Base-by-base conservation (phyloP, 1,284 basidiomycete species). In the Mycena sp. region DNA sequence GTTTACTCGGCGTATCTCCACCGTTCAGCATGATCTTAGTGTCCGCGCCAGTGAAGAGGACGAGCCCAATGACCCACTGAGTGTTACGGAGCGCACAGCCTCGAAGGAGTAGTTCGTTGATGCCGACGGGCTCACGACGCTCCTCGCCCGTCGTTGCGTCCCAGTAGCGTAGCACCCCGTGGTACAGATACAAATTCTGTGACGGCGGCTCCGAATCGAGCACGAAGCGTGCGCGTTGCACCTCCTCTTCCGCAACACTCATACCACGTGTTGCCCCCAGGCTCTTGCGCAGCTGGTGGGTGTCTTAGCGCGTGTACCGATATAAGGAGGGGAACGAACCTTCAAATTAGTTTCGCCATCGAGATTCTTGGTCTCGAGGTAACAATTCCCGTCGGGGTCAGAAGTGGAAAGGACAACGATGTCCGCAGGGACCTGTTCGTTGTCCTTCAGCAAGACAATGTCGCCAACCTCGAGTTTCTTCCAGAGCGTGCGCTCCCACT, bases 391-490 rank as follows among this genome's bases (percentile, higher is more conserved):
- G 69, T 96, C 94, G 1, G 89, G 78, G 74, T 96, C 93, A 2
- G 93, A 95, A 0, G 94, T 93, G 21, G 91, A 91, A 17, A 99
- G 85, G 0, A 99, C 92, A 61, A 97, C 85, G 62, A 98, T 90
- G 73, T 99, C 96, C 7, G 97, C 97, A 0, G 97, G 96, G 7
- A 99, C 62, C 62, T 67, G 95, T 64, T 99, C 97, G 75, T 98
- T 93, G 72, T 98, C 95, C 58, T 91, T 84, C 26, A 99, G 81
- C 2, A 98, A 80, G 25, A 99, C 93, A 25, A 99, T 79, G 74
- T 99, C 97, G n/a, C 97, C 97, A 6, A 98, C 96, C 76, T 98
- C 95, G 50, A 99, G 84, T 81, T 99, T 98, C 83, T 99, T 99
- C 97, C 97, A 99, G 1, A 99, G 81, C 3, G 97, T 99, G 61